A percentile compares a stretch with the other conserved stretches of the same genome.
phyloP scores from a whole-genome alignment of 768 basidiomycete species.

The Pisolithus sp. region DNA sequence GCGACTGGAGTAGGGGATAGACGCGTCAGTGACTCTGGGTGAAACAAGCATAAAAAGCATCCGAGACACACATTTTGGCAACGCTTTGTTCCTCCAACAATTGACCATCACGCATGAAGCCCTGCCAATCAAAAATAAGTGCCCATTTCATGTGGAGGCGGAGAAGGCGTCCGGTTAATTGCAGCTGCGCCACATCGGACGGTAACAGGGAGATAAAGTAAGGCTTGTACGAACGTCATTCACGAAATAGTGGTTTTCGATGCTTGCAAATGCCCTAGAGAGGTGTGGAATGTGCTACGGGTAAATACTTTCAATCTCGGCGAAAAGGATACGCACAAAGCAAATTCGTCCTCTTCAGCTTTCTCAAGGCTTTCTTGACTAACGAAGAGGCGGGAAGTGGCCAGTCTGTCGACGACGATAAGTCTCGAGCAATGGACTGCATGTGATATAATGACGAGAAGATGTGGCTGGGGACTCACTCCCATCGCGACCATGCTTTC shows the following conservation, averaged over 20 bases:
- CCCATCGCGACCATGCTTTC: conserved; percentile 87
- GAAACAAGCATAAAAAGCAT: background rate
- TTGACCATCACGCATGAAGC: conserved; percentile 86
- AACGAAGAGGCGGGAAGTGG: conserved; percentile 67
- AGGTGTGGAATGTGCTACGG: conserved; percentile 4
- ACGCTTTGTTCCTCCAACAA: conserved; percentile 78
- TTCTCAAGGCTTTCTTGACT: conserved; percentile 62
- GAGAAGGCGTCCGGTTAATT: background rate
- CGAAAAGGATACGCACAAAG: conserved; percentile 46
- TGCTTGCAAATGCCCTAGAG: conserved; percentile 72
- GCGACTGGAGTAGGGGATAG: conserved; percentile 43
- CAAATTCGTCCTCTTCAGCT: conserved; percentile 68
- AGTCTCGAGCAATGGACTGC: background rate
- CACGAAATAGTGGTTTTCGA: conserved; percentile 89
- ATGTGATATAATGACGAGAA: background rate
- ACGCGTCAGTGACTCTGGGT: conserved; percentile 3
- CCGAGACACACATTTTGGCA: conserved; percentile 67
- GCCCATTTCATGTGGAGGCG: background rate
- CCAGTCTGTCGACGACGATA: conserved; percentile 50
- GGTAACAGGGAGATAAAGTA: background rate
- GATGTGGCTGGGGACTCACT: conserved; percentile 45
- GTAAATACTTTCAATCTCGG: background rate
- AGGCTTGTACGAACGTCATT: conserved; percentile 47
- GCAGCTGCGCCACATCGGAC: background rate
- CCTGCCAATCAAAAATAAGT: conserved; percentile 33